A percentile compares a stretch with the other conserved stretches of the same genome.
Conservation (phyloP, 1,284 basidiomycete species). For the Microstroma glucosiphilum region DNA sequence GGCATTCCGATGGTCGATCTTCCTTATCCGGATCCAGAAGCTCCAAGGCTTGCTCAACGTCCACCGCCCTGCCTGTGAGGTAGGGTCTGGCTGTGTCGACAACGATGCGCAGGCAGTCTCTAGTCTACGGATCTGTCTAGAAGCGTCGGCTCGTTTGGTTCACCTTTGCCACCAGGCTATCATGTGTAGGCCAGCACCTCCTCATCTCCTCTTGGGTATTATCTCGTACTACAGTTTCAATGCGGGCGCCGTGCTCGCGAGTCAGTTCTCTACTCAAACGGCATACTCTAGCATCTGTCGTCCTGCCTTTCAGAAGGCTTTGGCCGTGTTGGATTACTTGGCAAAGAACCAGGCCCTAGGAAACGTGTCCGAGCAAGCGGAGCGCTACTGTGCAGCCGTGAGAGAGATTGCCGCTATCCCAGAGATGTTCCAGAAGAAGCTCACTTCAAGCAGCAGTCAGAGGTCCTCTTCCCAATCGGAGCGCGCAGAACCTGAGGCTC, state of each 20-base stretch:
- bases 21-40: too few relatives aligned
- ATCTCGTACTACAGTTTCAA: conserved; percentile 36
- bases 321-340: conserved; percentile 34
- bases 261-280: conserved; percentile 19
- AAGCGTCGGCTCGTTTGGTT: conserved; percentile 10
- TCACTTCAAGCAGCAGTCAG: too few relatives aligned
- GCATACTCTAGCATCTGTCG: not conserved
- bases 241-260: conserved; percentile 30
- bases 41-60: conserved; percentile 26
- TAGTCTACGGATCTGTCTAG: conserved; percentile 8
- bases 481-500: too few relatives aligned
- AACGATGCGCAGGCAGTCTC: conserved; percentile 16
- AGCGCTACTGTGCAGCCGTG: conserved; percentile 32
- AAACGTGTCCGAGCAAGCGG: conserved; percentile 36
- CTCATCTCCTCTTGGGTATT: conserved; percentile 26
- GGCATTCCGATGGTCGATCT: too few relatives aligned
- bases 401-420: conserved; percentile 10
- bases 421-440: too few relatives aligned
- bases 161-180: conserved; percentile 10
- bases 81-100: too few relatives aligned
- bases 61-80: conserved; percentile 15
- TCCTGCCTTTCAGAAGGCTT: conserved; percentile 15
- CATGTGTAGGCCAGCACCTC: conserved; percentile 10
- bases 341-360: conserved; percentile 27
- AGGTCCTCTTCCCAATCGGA: too few relatives aligned